These are phyloP conservation scores for Linnemannia elongata DNA, from an alignment of 192 early-diverging fungal species.

Conservation along the genomic window DNA sequence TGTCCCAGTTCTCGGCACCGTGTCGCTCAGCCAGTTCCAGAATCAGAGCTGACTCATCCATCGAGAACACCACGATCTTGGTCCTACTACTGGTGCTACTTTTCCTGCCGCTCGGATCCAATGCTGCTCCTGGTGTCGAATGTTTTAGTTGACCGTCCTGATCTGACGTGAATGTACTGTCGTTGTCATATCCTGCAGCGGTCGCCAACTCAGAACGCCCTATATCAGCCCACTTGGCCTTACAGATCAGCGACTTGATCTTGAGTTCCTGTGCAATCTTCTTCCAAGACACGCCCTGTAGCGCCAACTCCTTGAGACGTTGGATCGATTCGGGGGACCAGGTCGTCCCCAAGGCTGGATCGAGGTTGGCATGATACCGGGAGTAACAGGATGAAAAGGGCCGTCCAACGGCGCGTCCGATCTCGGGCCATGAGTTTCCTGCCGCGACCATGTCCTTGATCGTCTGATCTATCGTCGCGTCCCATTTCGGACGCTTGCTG, in stretches of 20 bases:
- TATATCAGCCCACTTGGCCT: conserved; percentile 21
- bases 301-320: conserved; percentile 19
- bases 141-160: background rate
- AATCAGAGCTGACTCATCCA: conserved; percentile 14
- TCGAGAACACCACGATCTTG: conserved; percentile 33
- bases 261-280: conserved; percentile 29
- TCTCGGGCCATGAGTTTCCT: conserved; percentile 20
- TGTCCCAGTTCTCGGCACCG: conserved; percentile 19
- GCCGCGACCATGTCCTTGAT: conserved; percentile 21
- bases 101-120: background rate
- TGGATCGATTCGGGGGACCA: conserved; percentile 17
- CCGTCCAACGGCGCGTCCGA: conserved; percentile 20
- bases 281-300: conserved; percentile 24
- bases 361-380: conserved; percentile 25
- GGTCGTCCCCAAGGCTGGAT: conserved; percentile 10
- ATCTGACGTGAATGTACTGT: background rate
- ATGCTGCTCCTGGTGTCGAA: background rate
- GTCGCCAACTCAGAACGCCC: background rate
- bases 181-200: background rate
- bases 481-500: conserved; percentile 3
- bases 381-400: conserved; percentile 47
- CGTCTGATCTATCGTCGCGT: conserved; percentile 6
- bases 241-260: conserved; percentile 18
- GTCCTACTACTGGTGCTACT: background rate
- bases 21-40: conserved; percentile 19